A percentile compares a stretch with the other conserved stretches of the same genome.
Evolutionary conservation across 805 yeast genomes (phyloP).

Genomic region (Pichia membranifaciens): DNA sequence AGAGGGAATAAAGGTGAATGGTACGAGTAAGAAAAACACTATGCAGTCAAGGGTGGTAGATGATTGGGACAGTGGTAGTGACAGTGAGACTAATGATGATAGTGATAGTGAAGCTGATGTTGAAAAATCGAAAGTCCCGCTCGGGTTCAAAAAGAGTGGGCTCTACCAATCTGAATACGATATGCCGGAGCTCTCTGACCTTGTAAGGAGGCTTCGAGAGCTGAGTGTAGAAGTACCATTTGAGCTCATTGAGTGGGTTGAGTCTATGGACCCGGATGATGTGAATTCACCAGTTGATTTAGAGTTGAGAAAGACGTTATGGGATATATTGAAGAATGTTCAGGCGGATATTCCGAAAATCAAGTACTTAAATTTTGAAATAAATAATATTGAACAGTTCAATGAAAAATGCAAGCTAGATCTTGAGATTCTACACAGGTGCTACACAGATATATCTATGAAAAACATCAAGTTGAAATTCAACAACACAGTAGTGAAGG

Average conservation of each 20-base stretch:
- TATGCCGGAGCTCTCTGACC: conserved; percentile 30
- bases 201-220: conserved; percentile 34
- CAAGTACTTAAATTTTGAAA: conserved; percentile 15
- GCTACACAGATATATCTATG: conserved; percentile 6
- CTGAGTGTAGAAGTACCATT: conserved; percentile 34
- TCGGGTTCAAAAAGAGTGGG: conserved; percentile 14
- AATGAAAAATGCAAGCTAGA: conserved; percentile 3
- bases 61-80: conserved; percentile 23
- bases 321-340: conserved; percentile 12
- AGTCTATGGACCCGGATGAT: conserved; percentile 4
- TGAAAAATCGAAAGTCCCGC: neutral
- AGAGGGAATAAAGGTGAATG: conserved; percentile 66
- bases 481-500: neutral
- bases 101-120: neutral
- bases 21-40: conserved; percentile 33
- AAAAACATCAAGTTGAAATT: conserved; percentile 1
- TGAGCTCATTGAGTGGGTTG: conserved; percentile 32
- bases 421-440: conserved; percentile 1
- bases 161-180: conserved; percentile 9
- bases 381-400: conserved; percentile 10
- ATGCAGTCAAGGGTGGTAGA: conserved; percentile 12
- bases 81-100: conserved; percentile 22
- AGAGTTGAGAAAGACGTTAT: conserved; percentile 19
- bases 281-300: conserved; percentile 2
- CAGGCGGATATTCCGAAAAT: conserved; percentile 11